phyloP scores from a whole-genome alignment of 352 stramenopile genomes.

The Pythium pyrilobum region DNA sequence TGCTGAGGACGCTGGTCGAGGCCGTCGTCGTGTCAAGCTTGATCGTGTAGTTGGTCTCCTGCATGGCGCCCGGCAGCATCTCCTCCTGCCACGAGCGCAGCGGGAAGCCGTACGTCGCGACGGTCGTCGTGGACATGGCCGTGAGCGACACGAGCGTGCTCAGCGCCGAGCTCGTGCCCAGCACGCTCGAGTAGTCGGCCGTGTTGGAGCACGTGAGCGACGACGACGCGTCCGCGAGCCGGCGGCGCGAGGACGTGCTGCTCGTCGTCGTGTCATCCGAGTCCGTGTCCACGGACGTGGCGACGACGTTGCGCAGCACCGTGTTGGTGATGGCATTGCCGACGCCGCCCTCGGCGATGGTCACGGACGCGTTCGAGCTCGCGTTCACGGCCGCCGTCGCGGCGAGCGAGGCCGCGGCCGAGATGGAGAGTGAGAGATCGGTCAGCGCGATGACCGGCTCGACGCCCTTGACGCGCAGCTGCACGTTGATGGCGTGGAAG shows the following conservation, averaged over 20 bases:
- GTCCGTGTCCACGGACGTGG: neutral
- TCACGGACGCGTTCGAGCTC: conserved; percentile 10
- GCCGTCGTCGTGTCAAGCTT: neutral
- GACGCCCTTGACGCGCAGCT: conserved; percentile 3
- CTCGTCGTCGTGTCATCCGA: neutral
- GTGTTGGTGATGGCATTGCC: conserved; percentile 16
- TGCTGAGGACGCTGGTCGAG: neutral
- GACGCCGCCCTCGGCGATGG: neutral
- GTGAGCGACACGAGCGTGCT: neutral
- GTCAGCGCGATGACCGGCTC: neutral
- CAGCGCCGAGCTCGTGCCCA: neutral
- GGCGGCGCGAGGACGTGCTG: neutral
- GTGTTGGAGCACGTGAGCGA: conserved; percentile 6
- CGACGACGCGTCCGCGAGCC: neutral
- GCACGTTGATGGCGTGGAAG: conserved; percentile 27
- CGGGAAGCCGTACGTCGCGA: conserved; percentile 9
- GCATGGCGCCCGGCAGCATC: conserved; percentile 3
- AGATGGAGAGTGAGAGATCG: conserved; percentile 3
- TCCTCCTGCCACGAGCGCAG: conserved; percentile 7
- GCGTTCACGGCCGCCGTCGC: neutral
- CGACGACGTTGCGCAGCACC: conserved; percentile 8
- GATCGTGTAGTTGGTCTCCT: neutral
- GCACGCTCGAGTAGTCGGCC: conserved; percentile 1
- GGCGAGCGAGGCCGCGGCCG: neutral
- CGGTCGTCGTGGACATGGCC: conserved; percentile 1